These are phyloP conservation scores for Avicennia marina DNA, from an alignment of 257 asterid species.

Conservation along the genomic window DNA sequence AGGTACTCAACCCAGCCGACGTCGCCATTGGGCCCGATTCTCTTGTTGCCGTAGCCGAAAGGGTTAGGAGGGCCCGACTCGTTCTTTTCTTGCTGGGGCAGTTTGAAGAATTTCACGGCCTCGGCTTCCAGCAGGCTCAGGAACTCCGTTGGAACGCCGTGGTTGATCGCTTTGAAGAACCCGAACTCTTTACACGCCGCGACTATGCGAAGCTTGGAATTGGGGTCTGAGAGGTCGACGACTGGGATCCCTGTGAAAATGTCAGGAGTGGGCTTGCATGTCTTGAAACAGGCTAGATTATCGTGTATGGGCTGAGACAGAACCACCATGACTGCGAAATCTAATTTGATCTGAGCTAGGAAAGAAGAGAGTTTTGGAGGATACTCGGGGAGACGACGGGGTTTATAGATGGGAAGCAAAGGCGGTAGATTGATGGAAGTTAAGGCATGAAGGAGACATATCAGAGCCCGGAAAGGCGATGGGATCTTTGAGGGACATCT, in stretches of 20 bases:
- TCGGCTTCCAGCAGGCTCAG: constrained; percentile 27
- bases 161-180: constrained; percentile 43
- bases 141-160: constrained; percentile 31
- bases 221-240: constrained; percentile 24
- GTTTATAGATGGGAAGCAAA: background rate
- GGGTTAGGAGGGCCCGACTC: constrained; percentile 37
- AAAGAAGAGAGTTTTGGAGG: background rate
- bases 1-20: constrained; percentile 54
- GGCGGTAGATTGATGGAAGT: background rate
- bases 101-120: constrained; percentile 28
- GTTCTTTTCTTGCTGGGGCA: constrained; percentile 31
- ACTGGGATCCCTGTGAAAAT: constrained; percentile 31
- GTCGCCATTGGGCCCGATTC: constrained; percentile 52
- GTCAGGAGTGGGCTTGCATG: constrained; percentile 33
- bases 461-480: constrained; percentile 11
- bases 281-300: no score
- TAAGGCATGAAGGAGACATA: constrained; percentile 6
- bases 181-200: constrained; percentile 41
- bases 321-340: constrained; percentile 34
- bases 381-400: no score
- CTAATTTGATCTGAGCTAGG: no score
- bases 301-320: constrained; percentile 27
- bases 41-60: constrained; percentile 48
- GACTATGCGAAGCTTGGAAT: constrained; percentile 28
- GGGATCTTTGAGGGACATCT: constrained; percentile 9